These are phyloP conservation scores for Viola odorata DNA, from an alignment of 345 rosid species.

Conservation along the genomic window DNA sequence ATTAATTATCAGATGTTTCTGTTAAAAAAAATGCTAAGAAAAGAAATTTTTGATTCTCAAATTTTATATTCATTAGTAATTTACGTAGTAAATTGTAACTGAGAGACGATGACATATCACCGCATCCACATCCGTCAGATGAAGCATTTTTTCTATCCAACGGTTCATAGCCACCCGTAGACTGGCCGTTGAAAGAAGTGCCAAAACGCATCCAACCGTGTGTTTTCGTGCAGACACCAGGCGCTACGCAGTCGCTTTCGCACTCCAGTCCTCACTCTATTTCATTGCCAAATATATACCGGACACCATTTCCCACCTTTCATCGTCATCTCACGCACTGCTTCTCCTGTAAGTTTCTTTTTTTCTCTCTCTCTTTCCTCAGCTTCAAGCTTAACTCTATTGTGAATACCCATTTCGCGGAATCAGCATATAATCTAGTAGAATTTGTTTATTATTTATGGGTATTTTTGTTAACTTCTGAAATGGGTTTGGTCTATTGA, in stretches of 20 bases:
- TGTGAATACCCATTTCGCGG: background rate
- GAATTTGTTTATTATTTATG: background rate
- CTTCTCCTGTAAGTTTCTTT: background rate
- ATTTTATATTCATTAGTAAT: too few relatives aligned
- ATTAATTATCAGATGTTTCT: too few relatives aligned
- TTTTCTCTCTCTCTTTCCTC: background rate
- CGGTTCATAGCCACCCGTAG: background rate
- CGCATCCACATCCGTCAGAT: too few relatives aligned
- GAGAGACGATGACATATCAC: too few relatives aligned
- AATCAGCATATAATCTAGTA: background rate
- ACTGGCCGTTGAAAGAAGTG: slow-evolving; percentile 9
- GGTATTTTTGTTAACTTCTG: too few relatives aligned
- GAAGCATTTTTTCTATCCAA: slow-evolving; percentile 1
- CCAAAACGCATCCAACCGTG: too few relatives aligned
- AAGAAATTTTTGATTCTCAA: too few relatives aligned
- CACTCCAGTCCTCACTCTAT: background rate
- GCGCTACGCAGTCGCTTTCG: background rate
- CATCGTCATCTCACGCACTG: background rate
- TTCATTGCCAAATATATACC: background rate
- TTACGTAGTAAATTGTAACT: too few relatives aligned
- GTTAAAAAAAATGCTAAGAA: too few relatives aligned
- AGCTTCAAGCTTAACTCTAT: background rate
- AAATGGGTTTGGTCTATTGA: too few relatives aligned
- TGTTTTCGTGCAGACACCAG: background rate
- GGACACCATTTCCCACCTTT: background rate